Evolutionary conservation across 1,284 basidiomycete species (phyloP).

Genomic region (Serendipita sp.): DNA sequence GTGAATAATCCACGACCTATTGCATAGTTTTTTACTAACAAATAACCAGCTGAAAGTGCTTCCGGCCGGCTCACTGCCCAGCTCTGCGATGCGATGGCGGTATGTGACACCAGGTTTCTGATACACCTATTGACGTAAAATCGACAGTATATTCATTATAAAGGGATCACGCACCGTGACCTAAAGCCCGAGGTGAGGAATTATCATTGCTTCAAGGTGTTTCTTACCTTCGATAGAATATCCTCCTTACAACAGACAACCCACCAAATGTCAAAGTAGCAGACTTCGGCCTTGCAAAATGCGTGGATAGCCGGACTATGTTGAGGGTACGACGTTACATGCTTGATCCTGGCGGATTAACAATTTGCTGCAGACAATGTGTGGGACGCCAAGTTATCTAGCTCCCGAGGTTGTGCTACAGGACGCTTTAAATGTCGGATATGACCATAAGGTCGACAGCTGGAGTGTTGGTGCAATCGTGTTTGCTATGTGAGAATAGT

Average conservation of each 20-base stretch:
- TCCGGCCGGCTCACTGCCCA: conserved; percentile 54
- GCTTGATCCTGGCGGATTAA: conserved; percentile 8
- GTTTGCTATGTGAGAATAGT: conserved; percentile 55
- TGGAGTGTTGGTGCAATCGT: conserved; percentile 91
- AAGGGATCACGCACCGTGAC: conserved; percentile 76
- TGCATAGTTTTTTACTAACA: background rate
- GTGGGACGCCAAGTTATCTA: conserved; percentile 72
- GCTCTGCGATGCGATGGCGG: conserved; percentile 45
- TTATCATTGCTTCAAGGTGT: background rate
- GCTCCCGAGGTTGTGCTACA: conserved; percentile 81
- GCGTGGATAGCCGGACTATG: conserved; percentile 61
- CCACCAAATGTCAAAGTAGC: conserved; percentile 70
- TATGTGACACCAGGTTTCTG: conserved; percentile 8
- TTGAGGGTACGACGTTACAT: conserved; percentile 32
- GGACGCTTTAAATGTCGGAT: conserved; percentile 44
- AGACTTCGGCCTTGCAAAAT: conserved; percentile 87
- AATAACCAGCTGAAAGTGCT: conserved; percentile 37
- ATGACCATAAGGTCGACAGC: conserved; percentile 74
- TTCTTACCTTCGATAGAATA: conserved; percentile 27
- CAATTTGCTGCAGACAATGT: conserved; percentile 50
- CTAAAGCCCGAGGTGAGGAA: conserved; percentile 67
- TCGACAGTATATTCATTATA: conserved; percentile 54
- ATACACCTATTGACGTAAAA: conserved; percentile 8
- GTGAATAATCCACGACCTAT: conserved; percentile 29
- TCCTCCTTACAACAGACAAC: conserved; percentile 50